Percentiles rank a stretch among this genome's conserved stretches.
These are phyloP conservation scores for Metschnikowia matae DNA, from an alignment of 805 yeast genomes.

Conservation along the genomic window DNA sequence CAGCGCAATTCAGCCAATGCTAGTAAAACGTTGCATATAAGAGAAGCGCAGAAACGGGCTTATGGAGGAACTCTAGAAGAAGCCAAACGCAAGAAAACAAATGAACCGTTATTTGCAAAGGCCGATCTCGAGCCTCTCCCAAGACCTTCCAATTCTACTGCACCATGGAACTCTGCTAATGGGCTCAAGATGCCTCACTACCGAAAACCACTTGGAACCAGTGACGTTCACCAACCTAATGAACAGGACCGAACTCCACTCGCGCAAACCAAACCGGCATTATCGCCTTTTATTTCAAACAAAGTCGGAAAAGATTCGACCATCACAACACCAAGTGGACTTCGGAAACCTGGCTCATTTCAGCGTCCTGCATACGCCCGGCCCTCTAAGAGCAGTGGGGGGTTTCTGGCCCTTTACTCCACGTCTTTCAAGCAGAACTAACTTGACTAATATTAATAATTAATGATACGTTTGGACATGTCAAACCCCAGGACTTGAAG, in stretches of 20 bases:
- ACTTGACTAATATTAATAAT: no score
- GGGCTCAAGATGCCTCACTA: slow-evolving; percentile 18
- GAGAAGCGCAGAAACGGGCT: not conserved
- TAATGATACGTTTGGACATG: no score
- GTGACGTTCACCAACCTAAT: not conserved
- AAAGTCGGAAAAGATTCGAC: slow-evolving; percentile 10
- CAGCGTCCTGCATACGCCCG: slow-evolving; percentile 15
- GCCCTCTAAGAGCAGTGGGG: slow-evolving; percentile 5
- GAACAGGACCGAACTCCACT: not conserved
- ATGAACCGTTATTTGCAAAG: not conserved
- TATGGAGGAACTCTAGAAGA: not conserved
- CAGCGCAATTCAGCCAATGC: not conserved
- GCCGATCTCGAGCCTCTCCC: not conserved
- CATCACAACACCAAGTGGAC: slow-evolving; percentile 3
- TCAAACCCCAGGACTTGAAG: no score
- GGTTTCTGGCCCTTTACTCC: slow-evolving; percentile 18
- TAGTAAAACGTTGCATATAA: not conserved
- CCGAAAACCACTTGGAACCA: slow-evolving; percentile 7
- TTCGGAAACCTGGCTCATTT: slow-evolving; percentile 15
- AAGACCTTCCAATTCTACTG: not conserved
- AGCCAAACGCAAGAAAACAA: not conserved
- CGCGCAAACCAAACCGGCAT: not conserved
- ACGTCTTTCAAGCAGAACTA: slow-evolving; percentile 13
- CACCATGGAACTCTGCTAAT: not conserved
- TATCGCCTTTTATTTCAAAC: slow-evolving; percentile 17